These are phyloP conservation scores for Citrus sp. DNA, from an alignment of 345 rosid species.

Conservation along the genomic window DNA sequence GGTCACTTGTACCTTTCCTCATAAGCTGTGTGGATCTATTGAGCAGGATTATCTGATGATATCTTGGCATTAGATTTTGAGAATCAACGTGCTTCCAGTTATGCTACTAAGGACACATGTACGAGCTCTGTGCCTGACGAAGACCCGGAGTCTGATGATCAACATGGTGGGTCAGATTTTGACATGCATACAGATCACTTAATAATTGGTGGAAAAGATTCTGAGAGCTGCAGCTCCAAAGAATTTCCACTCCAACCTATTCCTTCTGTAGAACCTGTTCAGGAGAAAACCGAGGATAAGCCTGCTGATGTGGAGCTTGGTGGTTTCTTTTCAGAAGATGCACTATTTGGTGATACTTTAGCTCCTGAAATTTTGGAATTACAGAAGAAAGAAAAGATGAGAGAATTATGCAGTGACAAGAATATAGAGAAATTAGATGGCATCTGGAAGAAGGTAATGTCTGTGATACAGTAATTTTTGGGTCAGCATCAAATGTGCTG, in stretches of 20 bases:
- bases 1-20: constrained; percentile 22
- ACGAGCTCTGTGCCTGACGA: constrained; percentile 21
- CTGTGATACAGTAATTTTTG: constrained; percentile 11
- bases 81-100: constrained; percentile 27
- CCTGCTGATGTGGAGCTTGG: constrained; percentile 66
- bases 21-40: constrained; percentile 27
- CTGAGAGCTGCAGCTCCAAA: constrained; percentile 31
- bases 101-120: constrained; percentile 24
- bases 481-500: not conserved
- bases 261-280: constrained; percentile 22
- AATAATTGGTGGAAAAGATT: constrained; percentile 21
- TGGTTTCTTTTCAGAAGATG: constrained; percentile 58
- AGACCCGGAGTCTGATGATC: constrained; percentile 24
- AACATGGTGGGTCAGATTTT: constrained; percentile 17
- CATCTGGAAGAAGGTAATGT: constrained; percentile 88
- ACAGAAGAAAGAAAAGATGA: constrained; percentile 67
- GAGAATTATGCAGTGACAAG: constrained; percentile 55
- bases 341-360: constrained; percentile 30
- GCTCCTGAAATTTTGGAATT: constrained; percentile 52
- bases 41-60: constrained; percentile 74
- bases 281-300: constrained; percentile 37
- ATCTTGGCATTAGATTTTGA: constrained; percentile 56
- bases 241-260: constrained; percentile 29
- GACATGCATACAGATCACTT: constrained; percentile 26
- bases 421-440: constrained; percentile 72